These are phyloP conservation scores for Coemansia sp. DNA, from an alignment of 192 early-diverging fungal genomes.

Conservation along the genomic window DNA sequence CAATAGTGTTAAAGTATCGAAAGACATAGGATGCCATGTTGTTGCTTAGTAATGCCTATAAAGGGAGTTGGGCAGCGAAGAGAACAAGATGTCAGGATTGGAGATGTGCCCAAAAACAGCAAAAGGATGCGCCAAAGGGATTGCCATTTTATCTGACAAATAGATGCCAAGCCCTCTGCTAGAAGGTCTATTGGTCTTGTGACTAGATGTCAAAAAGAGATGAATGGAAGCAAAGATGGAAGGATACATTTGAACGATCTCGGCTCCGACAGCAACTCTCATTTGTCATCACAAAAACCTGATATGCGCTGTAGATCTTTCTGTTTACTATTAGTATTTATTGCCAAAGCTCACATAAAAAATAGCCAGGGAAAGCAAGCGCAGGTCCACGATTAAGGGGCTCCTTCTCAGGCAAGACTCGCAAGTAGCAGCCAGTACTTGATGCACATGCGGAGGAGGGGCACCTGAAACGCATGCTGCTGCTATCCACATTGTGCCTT, in stretches of 20 bases:
- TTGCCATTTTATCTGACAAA: neutral
- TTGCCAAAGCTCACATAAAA: neutral
- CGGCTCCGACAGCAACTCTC: neutral
- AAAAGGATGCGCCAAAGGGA: neutral
- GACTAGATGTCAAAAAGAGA: neutral
- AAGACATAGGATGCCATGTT: conserved; percentile 25
- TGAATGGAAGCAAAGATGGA: neutral
- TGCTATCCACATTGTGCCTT: neutral
- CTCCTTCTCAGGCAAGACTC: neutral
- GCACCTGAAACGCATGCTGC: neutral
- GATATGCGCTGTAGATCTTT: neutral
- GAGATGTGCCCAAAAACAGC: neutral
- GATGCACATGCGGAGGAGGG: neutral
- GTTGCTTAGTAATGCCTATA: neutral
- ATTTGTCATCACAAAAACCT: neutral
- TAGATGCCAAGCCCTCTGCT: neutral
- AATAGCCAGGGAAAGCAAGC: neutral
- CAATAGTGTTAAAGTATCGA: conserved; percentile 32
- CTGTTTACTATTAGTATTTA: neutral
- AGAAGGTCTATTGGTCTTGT: neutral
- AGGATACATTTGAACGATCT: neutral
- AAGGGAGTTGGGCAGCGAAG: neutral
- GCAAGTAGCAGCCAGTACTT: neutral
- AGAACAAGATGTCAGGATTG: neutral
- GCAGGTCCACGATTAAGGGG: neutral